A percentile compares a stretch with the other conserved stretches of the same genome.
Conservation (phyloP, 2,329 filamentous ascomycete genomes). For the Sclerotinia nivalis region DNA sequence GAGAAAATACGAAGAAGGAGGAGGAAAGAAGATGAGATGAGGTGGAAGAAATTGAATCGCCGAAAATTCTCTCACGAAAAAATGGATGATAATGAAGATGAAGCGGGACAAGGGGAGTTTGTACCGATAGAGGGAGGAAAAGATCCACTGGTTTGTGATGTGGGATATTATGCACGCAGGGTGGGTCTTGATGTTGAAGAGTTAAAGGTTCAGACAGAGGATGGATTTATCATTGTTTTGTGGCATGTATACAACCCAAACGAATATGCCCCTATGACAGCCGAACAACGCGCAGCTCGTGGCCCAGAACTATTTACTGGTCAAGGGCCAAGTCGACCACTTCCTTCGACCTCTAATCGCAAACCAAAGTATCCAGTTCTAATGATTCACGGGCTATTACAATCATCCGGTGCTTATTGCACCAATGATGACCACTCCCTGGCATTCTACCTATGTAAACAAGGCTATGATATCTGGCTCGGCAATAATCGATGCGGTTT, state of each 20-base stretch:
- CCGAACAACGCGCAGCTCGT: constrained; percentile 53
- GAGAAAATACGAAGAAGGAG: constrained; percentile 61
- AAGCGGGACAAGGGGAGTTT: constrained; percentile 51
- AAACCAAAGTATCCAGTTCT: constrained; percentile 73
- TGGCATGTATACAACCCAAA: constrained; percentile 88
- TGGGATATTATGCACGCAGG: constrained; percentile 81
- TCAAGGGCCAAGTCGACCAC: constrained; percentile 42
- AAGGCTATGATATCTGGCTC: constrained; percentile 92
- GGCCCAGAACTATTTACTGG: constrained; percentile 64
- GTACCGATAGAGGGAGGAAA: constrained; percentile 76
- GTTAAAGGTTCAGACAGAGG: constrained; percentile 86
- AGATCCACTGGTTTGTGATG: constrained; percentile 76
- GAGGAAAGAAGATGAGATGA: constrained; percentile 57
- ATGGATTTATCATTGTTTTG: constrained; percentile 85
- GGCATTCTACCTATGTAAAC: constrained; percentile 89
- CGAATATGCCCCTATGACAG: constrained; percentile 59
- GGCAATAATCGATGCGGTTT: constrained; percentile 93
- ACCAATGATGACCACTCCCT: constrained; percentile 86
- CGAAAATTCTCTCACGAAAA: constrained; percentile 43
- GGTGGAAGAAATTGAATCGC: constrained; percentile 57
- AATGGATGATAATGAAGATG: constrained; percentile 46
- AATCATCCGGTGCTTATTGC: constrained; percentile 86
- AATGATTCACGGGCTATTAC: constrained; percentile 83
- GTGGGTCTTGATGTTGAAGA: constrained; percentile 85
- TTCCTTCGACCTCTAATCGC: constrained; percentile 37